A percentile compares a stretch with the other conserved stretches of the same genome.
Conservation (phyloP, 2,329 filamentous ascomycete genomes). For the Chrysosporium queenslandicum region DNA sequence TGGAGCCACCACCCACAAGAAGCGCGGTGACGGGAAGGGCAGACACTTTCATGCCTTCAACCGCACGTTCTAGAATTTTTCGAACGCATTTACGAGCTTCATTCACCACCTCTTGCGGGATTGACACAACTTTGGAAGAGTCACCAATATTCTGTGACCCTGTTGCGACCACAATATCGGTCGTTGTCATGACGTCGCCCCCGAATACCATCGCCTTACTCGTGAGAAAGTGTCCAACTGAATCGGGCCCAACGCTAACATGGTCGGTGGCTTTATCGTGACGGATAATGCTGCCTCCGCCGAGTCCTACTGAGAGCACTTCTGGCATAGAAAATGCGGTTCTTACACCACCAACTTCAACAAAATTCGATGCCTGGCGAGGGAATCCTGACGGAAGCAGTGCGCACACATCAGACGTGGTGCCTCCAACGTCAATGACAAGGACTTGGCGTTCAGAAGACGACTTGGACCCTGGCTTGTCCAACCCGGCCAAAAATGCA, state of each 20-base stretch:
- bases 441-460: constrained; percentile 31
- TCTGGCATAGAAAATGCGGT: constrained; percentile 54
- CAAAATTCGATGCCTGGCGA: constrained; percentile 52
- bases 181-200: constrained; percentile 48
- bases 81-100: constrained; percentile 33
- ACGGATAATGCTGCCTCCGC: constrained; percentile 44
- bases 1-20: constrained; percentile 49
- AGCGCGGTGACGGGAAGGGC: constrained; percentile 44
- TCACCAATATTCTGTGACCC: constrained; percentile 23
- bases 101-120: constrained; percentile 18
- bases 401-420: constrained; percentile 55
- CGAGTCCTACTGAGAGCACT: constrained; percentile 47
- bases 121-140: constrained; percentile 17
- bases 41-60: constrained; percentile 50
- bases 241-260: constrained; percentile 49
- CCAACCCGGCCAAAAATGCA: constrained; percentile 44
- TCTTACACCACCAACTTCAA: constrained; percentile 51
- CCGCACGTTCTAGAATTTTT: constrained; percentile 41
- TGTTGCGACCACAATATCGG: constrained; percentile 43
- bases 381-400: constrained; percentile 54
- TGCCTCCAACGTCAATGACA: constrained; percentile 55
- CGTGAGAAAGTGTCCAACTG: constrained; percentile 50
- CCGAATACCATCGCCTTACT: constrained; percentile 49
- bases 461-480: constrained; percentile 15
- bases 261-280: constrained; percentile 25